Evolutionary conservation across 768 basidiomycete species (phyloP), one percentile per base, ranked within the genome.

Genomic region (Tricholoma sp.): DNA sequence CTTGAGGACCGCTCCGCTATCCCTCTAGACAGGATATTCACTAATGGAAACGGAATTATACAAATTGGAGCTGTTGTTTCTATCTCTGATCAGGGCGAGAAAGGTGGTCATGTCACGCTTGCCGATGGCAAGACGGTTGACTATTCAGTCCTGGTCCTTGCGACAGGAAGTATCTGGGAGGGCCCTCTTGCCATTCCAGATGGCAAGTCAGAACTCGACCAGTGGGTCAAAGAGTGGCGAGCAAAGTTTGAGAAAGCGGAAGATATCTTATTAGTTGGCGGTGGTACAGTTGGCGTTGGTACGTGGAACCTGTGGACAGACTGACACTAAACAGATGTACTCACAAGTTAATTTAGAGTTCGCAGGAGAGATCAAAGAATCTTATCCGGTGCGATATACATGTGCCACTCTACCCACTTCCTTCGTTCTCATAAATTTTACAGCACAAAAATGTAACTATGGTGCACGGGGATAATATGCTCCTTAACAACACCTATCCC

Each of bases 401-500:
- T 34, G 28, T 12, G 24, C n/a, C 24, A 24, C 24, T 24, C 37
- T 36, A 34, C 33, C 28, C 49, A 10, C 63, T 77, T 53, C 28
- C 37, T 31, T 32, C 2, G 6, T 44, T n/a, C 33, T 52, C 56
- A 62, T 68, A 18, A 33, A 41, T 9, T 51, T 5, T 36, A 80
- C 48, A 78, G 76, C 60, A 65, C 18, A 84, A 79, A 58, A 66
- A 71, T 33, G 75, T 89, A 13, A 85, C 85, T 15, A 75, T 89
- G 47, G 78, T 89, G 9, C 88, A 89, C 10, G 72, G 76, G 28
- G 70, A 76, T n/a, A 51, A 59, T 1, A 66, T 75, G n/a, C 76
- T 87, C 34, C 72, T 89, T 57, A 86, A 85, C 58, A 66, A 73
- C 5, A 67, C 75, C 0, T 89, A 88, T 63, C 78, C 84, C 0